Base-by-base conservation (phyloP, 148 eudicot genomes). In the Rhododendron mucronatum region DNA sequence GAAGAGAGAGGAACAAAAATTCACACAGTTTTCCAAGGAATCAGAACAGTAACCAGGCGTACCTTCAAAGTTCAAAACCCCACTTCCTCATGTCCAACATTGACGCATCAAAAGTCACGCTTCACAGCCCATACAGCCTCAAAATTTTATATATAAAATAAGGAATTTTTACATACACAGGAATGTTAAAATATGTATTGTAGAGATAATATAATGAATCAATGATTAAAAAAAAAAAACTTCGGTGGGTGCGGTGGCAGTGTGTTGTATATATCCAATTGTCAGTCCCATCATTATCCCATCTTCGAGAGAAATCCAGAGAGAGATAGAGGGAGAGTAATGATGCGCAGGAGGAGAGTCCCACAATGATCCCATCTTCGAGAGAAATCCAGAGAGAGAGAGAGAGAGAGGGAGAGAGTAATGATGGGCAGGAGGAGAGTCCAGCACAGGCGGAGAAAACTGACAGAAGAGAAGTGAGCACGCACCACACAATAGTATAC, bases 381-480 rank as follows among this genome's bases (percentile, higher is more conserved):
- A 53, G 20, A 53, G 59, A 53, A 14, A 3, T 53, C 5, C 20
- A 39, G 79, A 75, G 45, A 41, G 44, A 39, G 44, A 0, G 41
- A 39, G 45, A 41, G 61, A 20, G n/a, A 44, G 41, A n/a, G n/a
- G n/a, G n/a, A n/a, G n/a, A n/a, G n/a, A 30, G 65, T 7, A 2
- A 53, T 16, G 44, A 15, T 1, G 57, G 18, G 12, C 7, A 57
- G 37, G 30, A 1, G 41, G 44, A 14, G 45, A 39, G 26, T 47
- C 28, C 20, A 7, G 16, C 20, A 15, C 35, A 13, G 51, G 51
- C 28, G 14, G 53, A 78, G 15, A 15, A 47, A 79, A 15, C 84
- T 82, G 84, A 82, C 84, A 57, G 73, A 82, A 53, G 84, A 82
- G 84, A 37, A 33, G 84, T 57, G 84, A 82, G 71, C 71, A 82